A percentile compares a stretch with the other conserved stretches of the same genome.
Evolutionary conservation across 2,329 filamentous ascomycete genomes (phyloP).

Genomic region (Pseudocercospora cruenta): DNA sequence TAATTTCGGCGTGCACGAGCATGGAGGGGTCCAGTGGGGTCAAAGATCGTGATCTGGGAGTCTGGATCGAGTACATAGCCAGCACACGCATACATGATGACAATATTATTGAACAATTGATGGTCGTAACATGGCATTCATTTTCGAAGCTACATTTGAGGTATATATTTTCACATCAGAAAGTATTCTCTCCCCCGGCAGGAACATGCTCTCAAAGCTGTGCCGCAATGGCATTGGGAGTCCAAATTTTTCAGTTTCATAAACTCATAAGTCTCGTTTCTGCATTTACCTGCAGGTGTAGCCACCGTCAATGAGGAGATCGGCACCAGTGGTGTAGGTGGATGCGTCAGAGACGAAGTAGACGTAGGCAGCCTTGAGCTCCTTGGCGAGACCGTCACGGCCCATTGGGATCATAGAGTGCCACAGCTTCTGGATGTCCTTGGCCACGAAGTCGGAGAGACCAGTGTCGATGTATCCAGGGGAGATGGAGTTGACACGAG

Average conservation of each 20-base stretch:
- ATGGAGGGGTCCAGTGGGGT: not conserved
- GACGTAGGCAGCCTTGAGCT: constrained; percentile 64
- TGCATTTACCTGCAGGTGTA: constrained; percentile 44
- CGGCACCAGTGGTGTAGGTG: constrained; percentile 56
- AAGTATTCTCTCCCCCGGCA: not conserved
- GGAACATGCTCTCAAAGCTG: not conserved
- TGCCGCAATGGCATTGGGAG: not conserved
- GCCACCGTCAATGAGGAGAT: constrained; percentile 56
- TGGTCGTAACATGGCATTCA: not conserved
- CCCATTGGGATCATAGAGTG: constrained; percentile 64
- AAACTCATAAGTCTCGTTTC: constrained; percentile 8
- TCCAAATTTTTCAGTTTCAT: constrained; percentile 10
- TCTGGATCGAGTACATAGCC: not conserved
- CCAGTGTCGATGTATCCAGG: constrained; percentile 72
- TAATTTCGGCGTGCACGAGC: not conserved
- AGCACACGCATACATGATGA: too few relatives aligned
- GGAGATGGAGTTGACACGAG: constrained; percentile 69
- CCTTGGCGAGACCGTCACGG: constrained; percentile 65
- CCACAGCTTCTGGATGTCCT: constrained; percentile 62
- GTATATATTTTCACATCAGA: constrained; percentile 2
- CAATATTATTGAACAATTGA: too few relatives aligned
- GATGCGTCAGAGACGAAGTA: constrained; percentile 58
- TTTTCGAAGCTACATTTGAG: constrained; percentile 1
- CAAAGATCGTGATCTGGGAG: not conserved
- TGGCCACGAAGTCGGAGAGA: constrained; percentile 65